Base-by-base conservation (phyloP, 2,329 filamentous ascomycete genomes). In the Sordariomycetes sp. region DNA sequence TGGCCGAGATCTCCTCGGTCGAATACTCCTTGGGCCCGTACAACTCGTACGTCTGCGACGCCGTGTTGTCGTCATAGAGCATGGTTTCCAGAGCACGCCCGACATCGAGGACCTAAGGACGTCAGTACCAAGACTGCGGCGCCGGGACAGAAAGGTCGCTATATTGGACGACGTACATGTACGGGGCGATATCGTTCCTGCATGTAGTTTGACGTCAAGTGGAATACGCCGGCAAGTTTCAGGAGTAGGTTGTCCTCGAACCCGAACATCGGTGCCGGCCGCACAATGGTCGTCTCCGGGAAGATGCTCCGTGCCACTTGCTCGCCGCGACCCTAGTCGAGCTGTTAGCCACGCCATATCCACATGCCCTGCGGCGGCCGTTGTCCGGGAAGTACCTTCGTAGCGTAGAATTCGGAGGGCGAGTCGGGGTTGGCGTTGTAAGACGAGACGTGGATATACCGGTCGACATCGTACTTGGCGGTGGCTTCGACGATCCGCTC, bases 401-500 rank as follows among this genome's bases (percentile, higher is more conserved):
- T 95, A 60, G 86, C 79, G 73, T 87, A 96, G 80, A 92, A 99
- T 67, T 94, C 89, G 12, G 90, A 92, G 2, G 85, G 72, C 20
- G 92, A 97, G 63, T 88, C 78, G 51, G 82, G 79, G 70, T 87
- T 77, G 59, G 90, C 92, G 67, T 92, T 97, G 79, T 95, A 91
- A 35, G 91, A 96, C 10, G 94, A 99, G 64, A 99, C 85, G 65
- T 99, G 94, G 62, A 99, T 90, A 72, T 89, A 99, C 62, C 94
- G 86, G 74, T 99, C 94, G 63, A 96, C 84, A 66, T 99, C 92
- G 74, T 99, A 99, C 74, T 99, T 99, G 66, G 92, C 94, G 56
- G 90, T 90, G 56, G 94, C 90, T 69, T 96, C 90, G 55, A 83
- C 89, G 65, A 99, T 99, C 64, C 94, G 86, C 75, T 95, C 87